Conservation (phyloP, 1,284 basidiomycete species). For the Marasmius sp. region DNA sequence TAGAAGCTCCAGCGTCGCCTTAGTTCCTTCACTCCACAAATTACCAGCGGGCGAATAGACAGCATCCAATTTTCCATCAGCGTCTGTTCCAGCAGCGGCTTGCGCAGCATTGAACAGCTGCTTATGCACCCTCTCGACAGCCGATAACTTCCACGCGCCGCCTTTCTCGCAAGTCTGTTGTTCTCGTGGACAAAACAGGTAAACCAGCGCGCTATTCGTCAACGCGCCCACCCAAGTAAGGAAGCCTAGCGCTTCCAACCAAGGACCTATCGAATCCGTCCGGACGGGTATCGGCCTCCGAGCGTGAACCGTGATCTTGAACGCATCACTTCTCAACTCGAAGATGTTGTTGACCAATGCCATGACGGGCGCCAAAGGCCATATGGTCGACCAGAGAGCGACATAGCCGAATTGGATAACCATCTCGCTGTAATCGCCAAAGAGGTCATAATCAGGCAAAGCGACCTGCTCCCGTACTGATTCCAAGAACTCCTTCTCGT, state of each 20-base stretch:
- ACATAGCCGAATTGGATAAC: conserved; percentile 94
- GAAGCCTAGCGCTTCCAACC: conserved; percentile 88
- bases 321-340: conserved; percentile 91
- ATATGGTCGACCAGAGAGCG: conserved; percentile 89
- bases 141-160: neutral
- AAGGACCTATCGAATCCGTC: conserved; percentile 91
- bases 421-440: conserved; percentile 93
- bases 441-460: conserved; percentile 80
- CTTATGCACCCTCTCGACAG: conserved; percentile 20
- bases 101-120: conserved; percentile 18
- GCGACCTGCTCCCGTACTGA: conserved; percentile 76
- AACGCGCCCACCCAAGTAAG: conserved; percentile 86
- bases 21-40: conserved; percentile 9
- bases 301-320: conserved; percentile 89
- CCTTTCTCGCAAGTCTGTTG: neutral
- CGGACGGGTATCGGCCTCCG: conserved; percentile 84
- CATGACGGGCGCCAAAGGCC: conserved; percentile 90
- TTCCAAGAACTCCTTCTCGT: conserved; percentile 75
- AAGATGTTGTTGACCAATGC: conserved; percentile 86
- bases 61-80: neutral
- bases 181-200: conserved; percentile 64
- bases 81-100: neutral
- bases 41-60: neutral
- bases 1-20: conserved; percentile 55
- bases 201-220: conserved; percentile 84